Base-by-base conservation (phyloP, 768 basidiomycete genomes). In the Pholiota molesta region DNA sequence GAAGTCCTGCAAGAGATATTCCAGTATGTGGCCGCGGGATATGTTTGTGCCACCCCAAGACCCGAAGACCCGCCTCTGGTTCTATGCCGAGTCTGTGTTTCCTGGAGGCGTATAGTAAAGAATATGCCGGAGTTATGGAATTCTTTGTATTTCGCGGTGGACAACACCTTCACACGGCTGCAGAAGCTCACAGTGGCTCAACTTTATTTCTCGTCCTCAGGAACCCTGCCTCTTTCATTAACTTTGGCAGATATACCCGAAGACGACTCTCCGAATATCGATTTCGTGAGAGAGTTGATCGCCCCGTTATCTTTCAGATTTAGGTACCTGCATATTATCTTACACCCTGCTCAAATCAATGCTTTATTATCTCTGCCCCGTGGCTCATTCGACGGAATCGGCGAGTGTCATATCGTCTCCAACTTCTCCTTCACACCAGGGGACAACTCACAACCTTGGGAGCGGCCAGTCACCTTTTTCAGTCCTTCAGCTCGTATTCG, bases 81-180 rank as follows among this genome's bases (percentile, higher is more conserved):
- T 8, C 66, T 71, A 4, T 67, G 67, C 19, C 49, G 65, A 21
- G 37, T 71, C n/a, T 69, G 66, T 35, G 63, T 65, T 1, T 62
- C 56, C 7, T 71, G 69, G 69, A 62, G 69, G 39, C 37, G 31
- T 9, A 59, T 65, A 10, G 68, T 65, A 1, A 53, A 67, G 1
- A 55, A 52, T 19, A 69, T 66, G 45, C 69, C 66, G 6, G 64
- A 66, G n/a, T 55, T 71, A 10, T 71, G 69, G 69, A 60, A 56
- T 19, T 33, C 60, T 5, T 59, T 70, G 42, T 61, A 64, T 52
- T 59, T 62, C 33, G 37, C 59, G 45, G 31, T 17, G 52, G 59
- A 62, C 37, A 29, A 44, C 40, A 28, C 54, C 51, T 29, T 39
- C 31, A 55, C 42, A 21, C 55, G 65, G 45, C 42, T 57, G 55